These are phyloP conservation scores for Aspergillus taichungensis DNA, from an alignment of 495 filamentous ascomycete species.

Conservation along the genomic window DNA sequence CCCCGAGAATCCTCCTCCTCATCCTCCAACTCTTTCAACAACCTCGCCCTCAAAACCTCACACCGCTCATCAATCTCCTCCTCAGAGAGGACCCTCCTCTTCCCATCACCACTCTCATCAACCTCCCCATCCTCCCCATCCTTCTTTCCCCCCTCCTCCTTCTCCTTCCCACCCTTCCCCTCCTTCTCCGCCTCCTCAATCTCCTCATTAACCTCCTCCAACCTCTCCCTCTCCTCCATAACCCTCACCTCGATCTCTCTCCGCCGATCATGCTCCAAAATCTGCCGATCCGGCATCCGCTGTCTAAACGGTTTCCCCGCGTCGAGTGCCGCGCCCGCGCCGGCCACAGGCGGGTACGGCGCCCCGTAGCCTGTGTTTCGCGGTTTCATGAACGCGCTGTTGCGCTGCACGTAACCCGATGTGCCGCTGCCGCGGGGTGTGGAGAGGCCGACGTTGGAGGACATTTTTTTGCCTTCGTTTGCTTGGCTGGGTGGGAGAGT, in stretches of 20 bases:
- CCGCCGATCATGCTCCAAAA: constrained; percentile 86
- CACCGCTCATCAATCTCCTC: constrained; percentile 36
- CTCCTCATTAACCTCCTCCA: constrained; percentile 73
- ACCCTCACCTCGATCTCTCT: constrained; percentile 87
- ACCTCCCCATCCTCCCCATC: constrained; percentile 66
- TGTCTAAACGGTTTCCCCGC: constrained; percentile 58
- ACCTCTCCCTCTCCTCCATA: constrained; percentile 75
- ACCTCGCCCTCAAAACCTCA: constrained; percentile 16
- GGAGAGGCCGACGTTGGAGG: constrained; percentile 93
- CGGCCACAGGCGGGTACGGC: constrained; percentile 43
- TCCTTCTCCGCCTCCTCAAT: constrained; percentile 20
- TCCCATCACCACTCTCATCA: constrained; percentile 40
- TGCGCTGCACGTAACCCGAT: constrained; percentile 94
- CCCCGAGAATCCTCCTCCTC: constrained; percentile 7
- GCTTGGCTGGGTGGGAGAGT: too few species aligned
- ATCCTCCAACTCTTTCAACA: constrained; percentile 27
- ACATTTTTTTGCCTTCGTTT: too few species aligned
- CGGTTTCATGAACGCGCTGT: constrained; percentile 76
- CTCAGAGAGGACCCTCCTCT: constrained; percentile 44
- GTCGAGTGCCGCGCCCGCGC: constrained; percentile 24
- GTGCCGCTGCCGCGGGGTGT: constrained; percentile 94
- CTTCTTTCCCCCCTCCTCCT: constrained; percentile 23
- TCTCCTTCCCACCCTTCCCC: constrained; percentile 6
- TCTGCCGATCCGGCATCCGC: constrained; percentile 81
- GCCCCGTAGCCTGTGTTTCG: constrained; percentile 48